Percentiles rank a stretch among this genome's conserved stretches.
Conservation (phyloP, 108 stramenopile species). For the Mayamaea pseudoterrestris region DNA sequence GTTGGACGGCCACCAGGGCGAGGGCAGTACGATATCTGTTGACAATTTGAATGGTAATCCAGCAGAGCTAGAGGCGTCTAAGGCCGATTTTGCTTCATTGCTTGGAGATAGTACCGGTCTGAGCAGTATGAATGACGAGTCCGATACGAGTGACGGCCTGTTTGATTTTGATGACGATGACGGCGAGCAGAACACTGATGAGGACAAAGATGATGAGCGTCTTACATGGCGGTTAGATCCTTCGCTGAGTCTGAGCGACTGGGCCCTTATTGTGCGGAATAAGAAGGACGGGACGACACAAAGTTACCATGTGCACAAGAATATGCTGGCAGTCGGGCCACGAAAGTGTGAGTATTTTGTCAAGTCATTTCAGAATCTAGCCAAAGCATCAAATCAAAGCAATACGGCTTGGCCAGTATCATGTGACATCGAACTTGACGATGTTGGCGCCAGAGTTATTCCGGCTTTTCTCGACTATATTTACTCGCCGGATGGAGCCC, state of each 20-base stretch:
- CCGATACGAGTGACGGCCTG: too few relatives aligned
- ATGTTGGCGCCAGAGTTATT: conserved; percentile 14
- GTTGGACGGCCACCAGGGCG: too few relatives aligned
- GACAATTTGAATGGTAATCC: too few relatives aligned
- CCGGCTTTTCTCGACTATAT: conserved; percentile 29
- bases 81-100: too few relatives aligned
- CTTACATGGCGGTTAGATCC: conserved; percentile 27
- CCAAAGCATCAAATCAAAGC: conserved; percentile 9
- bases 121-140: too few relatives aligned
- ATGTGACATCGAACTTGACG: conserved; percentile 8
- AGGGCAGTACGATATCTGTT: too few relatives aligned
- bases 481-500: conserved; percentile 14
- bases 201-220: conserved; percentile 1
- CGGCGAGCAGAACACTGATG: too few relatives aligned
- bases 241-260: conserved; percentile 18
- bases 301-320: background rate
- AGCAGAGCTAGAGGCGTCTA: too few relatives aligned
- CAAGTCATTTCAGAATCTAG: conserved; percentile 19
- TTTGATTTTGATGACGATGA: conserved; percentile 6
- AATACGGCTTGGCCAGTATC: background rate
- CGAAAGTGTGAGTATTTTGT: conserved; percentile 30
- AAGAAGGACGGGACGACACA: conserved; percentile 6
- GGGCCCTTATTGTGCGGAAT: conserved; percentile 26
- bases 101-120: too few relatives aligned
- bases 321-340: conserved; percentile 14